These are phyloP conservation scores for Yamadazyma kitorensis DNA, from an alignment of 805 yeast species.

Conservation along the genomic window DNA sequence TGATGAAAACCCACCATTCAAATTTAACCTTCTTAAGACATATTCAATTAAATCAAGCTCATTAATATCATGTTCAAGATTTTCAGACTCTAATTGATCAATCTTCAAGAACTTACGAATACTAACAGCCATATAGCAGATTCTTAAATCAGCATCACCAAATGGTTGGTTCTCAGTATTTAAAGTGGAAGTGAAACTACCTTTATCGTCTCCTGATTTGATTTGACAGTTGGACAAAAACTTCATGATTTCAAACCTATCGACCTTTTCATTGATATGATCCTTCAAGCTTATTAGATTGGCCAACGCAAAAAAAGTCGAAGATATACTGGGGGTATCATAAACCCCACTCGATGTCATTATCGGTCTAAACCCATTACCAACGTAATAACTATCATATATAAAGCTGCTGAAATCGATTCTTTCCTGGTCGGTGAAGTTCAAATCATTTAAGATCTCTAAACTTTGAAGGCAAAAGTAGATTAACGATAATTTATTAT, in stretches of 20 bases:
- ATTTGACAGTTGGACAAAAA: conserved; percentile 63
- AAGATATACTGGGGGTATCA: conserved; percentile 65
- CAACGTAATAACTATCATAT: conserved; percentile 42
- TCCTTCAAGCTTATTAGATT: conserved; percentile 51
- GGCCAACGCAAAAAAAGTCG: conserved; percentile 74
- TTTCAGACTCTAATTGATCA: conserved; percentile 9
- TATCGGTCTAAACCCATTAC: conserved; percentile 53
- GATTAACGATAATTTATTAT: conserved; percentile 65
- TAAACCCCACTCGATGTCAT: conserved; percentile 38
- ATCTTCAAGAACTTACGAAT: conserved; percentile 52
- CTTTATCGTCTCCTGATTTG: conserved; percentile 23
- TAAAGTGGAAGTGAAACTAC: conserved; percentile 36
- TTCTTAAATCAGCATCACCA: conserved; percentile 73
- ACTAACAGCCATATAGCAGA: conserved; percentile 69
- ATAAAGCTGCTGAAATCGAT: conserved; percentile 41
- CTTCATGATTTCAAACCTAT: conserved; percentile 48
- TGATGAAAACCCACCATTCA: conserved; percentile 74
- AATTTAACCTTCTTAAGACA: conserved; percentile 26
- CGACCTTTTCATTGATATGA: conserved; percentile 28
- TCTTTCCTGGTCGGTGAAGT: conserved; percentile 9
- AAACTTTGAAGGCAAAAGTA: conserved; percentile 69
- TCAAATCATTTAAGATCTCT: conserved; percentile 32
- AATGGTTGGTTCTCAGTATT: conserved; percentile 24
- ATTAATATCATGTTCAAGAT: conserved; percentile 40
- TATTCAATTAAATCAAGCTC: conserved; percentile 34